Percentiles rank a stretch among this genome's conserved stretches.
Conservation (phyloP, 495 filamentous ascomycete species). For the Gamarada debralockiae region DNA sequence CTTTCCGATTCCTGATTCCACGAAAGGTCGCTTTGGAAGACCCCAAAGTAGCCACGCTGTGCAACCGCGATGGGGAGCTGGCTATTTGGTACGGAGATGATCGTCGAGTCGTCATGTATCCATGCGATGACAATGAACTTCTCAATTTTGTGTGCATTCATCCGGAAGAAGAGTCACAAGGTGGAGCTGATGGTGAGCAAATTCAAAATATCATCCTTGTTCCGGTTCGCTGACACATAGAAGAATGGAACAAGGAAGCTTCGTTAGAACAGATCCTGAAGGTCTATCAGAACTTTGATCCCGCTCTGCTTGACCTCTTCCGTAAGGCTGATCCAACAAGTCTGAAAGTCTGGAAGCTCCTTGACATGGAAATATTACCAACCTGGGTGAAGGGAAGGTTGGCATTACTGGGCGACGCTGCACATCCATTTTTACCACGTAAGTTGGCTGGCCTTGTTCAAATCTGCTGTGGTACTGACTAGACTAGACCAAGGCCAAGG, state of each 20-base stretch:
- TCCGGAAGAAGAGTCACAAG: constrained; percentile 10
- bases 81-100: constrained; percentile 46
- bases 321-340: constrained; percentile 40
- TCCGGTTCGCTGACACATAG: not conserved
- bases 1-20: constrained; percentile 55
- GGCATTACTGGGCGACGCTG: constrained; percentile 57
- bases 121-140: constrained; percentile 46
- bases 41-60: constrained; percentile 43
- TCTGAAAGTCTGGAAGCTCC: constrained; percentile 53
- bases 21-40: constrained; percentile 39
- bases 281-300: constrained; percentile 41
- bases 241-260: constrained; percentile 7
- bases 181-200: not conserved
- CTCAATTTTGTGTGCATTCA: constrained; percentile 55
- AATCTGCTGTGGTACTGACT: too few relatives aligned
- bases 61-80: constrained; percentile 36
- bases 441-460: too few relatives aligned
- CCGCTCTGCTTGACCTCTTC: constrained; percentile 35
- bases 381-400: constrained; percentile 47
- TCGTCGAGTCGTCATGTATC: constrained; percentile 54
- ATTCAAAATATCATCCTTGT: not conserved
- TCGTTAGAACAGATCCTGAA: constrained; percentile 36
- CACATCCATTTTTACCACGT: constrained; percentile 51
- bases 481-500: constrained; percentile 56
- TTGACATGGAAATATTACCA: constrained; percentile 54